Conservation (phyloP, 805 yeast species). For the Yamadazyma sp. region DNA sequence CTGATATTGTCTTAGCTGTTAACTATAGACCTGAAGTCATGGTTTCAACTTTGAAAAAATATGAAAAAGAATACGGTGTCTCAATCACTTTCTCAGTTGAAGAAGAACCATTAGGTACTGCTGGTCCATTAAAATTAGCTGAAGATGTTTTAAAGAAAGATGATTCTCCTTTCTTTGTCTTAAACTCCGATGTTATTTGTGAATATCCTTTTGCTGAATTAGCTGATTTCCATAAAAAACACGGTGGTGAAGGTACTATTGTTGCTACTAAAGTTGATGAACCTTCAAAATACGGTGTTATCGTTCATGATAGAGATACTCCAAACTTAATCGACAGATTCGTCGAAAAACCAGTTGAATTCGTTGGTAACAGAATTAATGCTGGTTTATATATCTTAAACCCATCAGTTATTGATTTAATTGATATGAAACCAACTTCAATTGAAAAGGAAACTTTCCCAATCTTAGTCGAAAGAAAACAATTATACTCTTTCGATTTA, state of each 20-base stretch:
- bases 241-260: conserved; percentile 97
- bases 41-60: conserved; percentile 92
- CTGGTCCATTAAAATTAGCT: conserved; percentile 98
- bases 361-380: conserved; percentile 99
- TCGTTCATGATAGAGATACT: conserved; percentile 93
- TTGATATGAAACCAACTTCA: conserved; percentile 97
- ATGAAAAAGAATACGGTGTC: conserved; percentile 94
- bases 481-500: conserved; percentile 90
- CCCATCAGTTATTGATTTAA: conserved; percentile 95
- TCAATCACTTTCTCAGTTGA: conserved; percentile 95
- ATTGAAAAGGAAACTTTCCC: conserved; percentile 99
- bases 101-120: conserved; percentile 99
- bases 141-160: conserved; percentile 92
- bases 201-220: conserved; percentile 96
- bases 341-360: conserved; percentile 99
- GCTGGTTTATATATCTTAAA: conserved; percentile 98
- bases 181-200: conserved; percentile 98
- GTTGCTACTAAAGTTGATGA: conserved; percentile 99
- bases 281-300: conserved; percentile 99
- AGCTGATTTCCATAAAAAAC: conserved; percentile 88
- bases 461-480: conserved; percentile 79
- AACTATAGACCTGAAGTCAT: conserved; percentile 99
- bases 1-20: conserved; percentile 97
- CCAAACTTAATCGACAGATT: conserved; percentile 96
- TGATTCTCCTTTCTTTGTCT: conserved; percentile 93